Evolutionary conservation across 768 basidiomycete species (phyloP), one percentile per base, ranked within the genome.

Genomic region (Amanita polypyramis): DNA sequence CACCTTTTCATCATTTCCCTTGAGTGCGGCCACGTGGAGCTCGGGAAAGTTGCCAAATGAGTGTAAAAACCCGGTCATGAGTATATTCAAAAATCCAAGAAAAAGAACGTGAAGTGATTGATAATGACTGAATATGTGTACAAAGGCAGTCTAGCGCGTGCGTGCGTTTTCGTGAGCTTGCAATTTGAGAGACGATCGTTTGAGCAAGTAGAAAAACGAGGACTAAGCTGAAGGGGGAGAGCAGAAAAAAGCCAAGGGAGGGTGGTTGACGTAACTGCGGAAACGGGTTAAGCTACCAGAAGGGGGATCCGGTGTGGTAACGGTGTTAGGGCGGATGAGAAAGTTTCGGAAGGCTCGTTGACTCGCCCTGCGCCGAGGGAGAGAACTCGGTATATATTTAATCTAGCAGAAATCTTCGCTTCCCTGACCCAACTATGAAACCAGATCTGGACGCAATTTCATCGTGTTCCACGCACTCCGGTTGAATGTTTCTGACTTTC

Each of bases 1-100:
- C 14, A 85, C 70, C 37, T 70, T 77, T 25, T 70, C 62, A 37
- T 75, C 68, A 56, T 79, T 73, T 41, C 80, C 85, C 39, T 62
- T 64, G 19, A 75, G 70, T 38, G 80, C 80, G 30, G 77, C 80
- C 41, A 62, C 63, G 53, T 81, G 77, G 45, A 81, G 65, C 33
- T 62, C 68, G 55, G 59, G n/a, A n/a, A n/a, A 62, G 52, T 67
- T 66, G 44, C 68, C 64, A 53, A 65, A 58, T 42, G 61, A 62
- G 45, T 55, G 60, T 60, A 25, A 25, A 58, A 40, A 47, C 44
- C 52, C 54, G 51, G 50, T 55, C 58, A 61, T 62, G 60, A 12
- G 50, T 37, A 41, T 44, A 17, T 38, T 12, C 17, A n/a, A 17
- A 21, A 25, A 25, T 14, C 19, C n/a, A 41, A 35, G 23, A 43